These are phyloP conservation scores for Phialemoniopsis sp. DNA, from an alignment of 2,329 filamentous ascomycete genomes.

Conservation along the genomic window DNA sequence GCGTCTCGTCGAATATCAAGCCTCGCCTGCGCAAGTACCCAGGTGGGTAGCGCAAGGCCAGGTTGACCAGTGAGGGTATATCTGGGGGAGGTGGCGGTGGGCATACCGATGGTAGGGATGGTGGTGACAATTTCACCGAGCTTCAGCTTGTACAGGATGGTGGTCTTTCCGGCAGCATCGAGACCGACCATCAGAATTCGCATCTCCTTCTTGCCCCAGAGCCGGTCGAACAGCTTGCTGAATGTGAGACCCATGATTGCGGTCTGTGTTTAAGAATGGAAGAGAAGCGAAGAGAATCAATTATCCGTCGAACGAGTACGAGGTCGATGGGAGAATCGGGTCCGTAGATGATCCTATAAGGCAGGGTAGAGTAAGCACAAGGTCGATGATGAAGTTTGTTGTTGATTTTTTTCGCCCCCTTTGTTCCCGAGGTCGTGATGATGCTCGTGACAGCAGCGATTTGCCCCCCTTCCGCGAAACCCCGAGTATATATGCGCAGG, in stretches of 20 bases:
- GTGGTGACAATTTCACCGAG: constrained; percentile 98
- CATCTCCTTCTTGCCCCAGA: constrained; percentile 99
- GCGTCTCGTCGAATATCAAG: too few relatives aligned
- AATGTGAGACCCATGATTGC: constrained; percentile 96
- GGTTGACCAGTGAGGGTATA: too few relatives aligned
- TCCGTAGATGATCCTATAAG: constrained; percentile 2
- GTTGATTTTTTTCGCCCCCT: too few relatives aligned
- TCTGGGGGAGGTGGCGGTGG: constrained; percentile 4
- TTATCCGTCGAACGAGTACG: neutral
- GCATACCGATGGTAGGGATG: constrained; percentile 93
- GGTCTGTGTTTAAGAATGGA: constrained; percentile 37
- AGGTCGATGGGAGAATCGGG: neutral
- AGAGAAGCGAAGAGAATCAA: constrained; percentile 21
- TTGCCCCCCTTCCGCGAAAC: too few relatives aligned
- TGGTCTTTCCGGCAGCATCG: constrained; percentile 99
- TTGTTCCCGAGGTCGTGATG: too few relatives aligned
- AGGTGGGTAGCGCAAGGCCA: too few relatives aligned
- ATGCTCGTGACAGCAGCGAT: too few relatives aligned
- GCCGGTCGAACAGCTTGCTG: constrained; percentile 92
- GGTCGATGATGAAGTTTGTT: too few relatives aligned
- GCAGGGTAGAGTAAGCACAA: too few relatives aligned
- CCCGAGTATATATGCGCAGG: too few relatives aligned
- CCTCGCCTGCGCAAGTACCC: too few relatives aligned
- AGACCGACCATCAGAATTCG: constrained; percentile 99
- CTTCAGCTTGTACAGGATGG: constrained; percentile 99